phyloP scores from a whole-genome alignment of 2,329 filamentous ascomycete species.

The Verticillium longisporum region DNA sequence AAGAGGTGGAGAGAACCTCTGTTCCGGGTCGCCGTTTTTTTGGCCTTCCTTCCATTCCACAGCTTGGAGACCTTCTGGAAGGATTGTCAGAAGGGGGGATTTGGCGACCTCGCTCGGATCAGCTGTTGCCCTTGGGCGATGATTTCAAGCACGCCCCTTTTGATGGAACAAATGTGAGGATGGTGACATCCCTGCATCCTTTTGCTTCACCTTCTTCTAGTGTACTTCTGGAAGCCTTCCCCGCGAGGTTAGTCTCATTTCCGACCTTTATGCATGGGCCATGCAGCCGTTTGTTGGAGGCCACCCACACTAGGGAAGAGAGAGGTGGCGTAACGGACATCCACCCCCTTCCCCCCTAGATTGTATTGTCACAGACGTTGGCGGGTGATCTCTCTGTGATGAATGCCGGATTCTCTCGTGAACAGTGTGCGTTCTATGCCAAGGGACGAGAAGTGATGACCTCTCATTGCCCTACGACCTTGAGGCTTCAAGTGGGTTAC shows the following conservation, averaged over 20 bases:
- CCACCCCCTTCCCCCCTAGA: slow-evolving; percentile 1
- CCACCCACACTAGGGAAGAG: not conserved
- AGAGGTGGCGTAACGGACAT: not conserved
- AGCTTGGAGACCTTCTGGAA: slow-evolving; percentile 9
- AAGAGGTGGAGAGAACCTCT: slow-evolving; percentile 4
- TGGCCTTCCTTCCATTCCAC: too few species aligned
- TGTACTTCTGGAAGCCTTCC: slow-evolving; percentile 30
- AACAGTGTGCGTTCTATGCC: not conserved
- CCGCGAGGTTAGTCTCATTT: slow-evolving; percentile 22
- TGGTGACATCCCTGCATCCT: slow-evolving; percentile 3
- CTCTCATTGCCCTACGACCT: not conserved
- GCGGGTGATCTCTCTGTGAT: slow-evolving; percentile 2
- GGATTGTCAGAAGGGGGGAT: slow-evolving; percentile 9
- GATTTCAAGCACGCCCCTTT: not conserved
- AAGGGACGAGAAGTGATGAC: not conserved
- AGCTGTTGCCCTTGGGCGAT: not conserved
- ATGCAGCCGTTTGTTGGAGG: slow-evolving; percentile 5
- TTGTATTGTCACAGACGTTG: slow-evolving; percentile 8
- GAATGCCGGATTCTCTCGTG: not conserved
- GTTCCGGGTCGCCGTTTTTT: too few species aligned
- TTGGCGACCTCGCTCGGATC: slow-evolving; percentile 4
- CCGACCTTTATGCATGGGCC: slow-evolving; percentile 17
- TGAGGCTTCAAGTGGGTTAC: not conserved
- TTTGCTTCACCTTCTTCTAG: slow-evolving; percentile 8
- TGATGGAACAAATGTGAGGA: not conserved